Conservation (phyloP, 2,329 filamentous ascomycete species). For the Penicillium psychrosexuale region DNA sequence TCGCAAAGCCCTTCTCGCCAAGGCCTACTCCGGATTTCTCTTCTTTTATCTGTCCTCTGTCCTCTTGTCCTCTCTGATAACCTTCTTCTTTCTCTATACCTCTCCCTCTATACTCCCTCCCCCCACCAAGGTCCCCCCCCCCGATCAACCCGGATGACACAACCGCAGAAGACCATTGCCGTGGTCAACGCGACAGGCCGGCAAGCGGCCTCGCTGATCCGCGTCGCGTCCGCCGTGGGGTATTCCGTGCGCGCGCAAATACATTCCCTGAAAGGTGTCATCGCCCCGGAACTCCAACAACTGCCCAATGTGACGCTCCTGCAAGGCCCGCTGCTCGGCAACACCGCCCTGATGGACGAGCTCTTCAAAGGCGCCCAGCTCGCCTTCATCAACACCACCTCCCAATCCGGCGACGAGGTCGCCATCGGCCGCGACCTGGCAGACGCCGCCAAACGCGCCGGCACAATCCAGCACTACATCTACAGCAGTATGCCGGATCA, state of each 20-base stretch:
- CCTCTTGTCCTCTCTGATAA: constrained; percentile 11
- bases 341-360: constrained; percentile 67
- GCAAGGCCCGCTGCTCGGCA: constrained; percentile 66
- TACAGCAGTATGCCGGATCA: constrained; percentile 98
- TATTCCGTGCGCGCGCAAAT: constrained; percentile 92
- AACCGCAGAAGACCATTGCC: constrained; percentile 73
- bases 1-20: constrained; percentile 23
- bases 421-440: constrained; percentile 84
- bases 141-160: constrained; percentile 36
- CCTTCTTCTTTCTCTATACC: constrained; percentile 1
- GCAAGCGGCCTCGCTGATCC: constrained; percentile 91
- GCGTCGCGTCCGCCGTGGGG: constrained; percentile 88
- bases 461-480: constrained; percentile 79
- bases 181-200: constrained; percentile 95
- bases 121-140: neutral
- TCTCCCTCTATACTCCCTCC: neutral
- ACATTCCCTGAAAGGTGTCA: constrained; percentile 78
- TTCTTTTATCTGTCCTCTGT: constrained; percentile 12
- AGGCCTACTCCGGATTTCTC: constrained; percentile 26
- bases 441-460: constrained; percentile 79
- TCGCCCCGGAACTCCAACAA: constrained; percentile 78
- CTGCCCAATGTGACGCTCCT: constrained; percentile 77
- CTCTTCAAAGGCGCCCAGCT: constrained; percentile 81
- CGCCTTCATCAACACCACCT: constrained; percentile 97
- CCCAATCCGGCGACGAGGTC: constrained; percentile 85